Base-by-base conservation (phyloP, 192 early-diverging fungal genomes). In the Coemansia sp. region DNA sequence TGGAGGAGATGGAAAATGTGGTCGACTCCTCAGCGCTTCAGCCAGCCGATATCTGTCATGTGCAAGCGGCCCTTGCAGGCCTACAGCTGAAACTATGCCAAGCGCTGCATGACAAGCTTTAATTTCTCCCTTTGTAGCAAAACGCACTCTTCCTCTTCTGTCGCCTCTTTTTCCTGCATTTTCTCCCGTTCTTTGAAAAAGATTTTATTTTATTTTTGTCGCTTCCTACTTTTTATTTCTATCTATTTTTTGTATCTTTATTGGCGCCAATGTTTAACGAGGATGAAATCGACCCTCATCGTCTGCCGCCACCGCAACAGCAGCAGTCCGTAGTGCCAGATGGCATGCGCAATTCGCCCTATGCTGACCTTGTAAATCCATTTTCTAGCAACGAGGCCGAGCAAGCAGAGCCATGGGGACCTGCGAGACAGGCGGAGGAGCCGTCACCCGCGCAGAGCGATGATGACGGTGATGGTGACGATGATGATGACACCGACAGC, bases 261-360 rank as follows among this genome's bases (percentile, higher is more conserved):
- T 36, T 35, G 34, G n/a, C 33, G 31, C 34, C 33, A 60, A 76
- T 76, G 73, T 66, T 63, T 53, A 34, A 45, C 40, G 60, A 58
- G 4, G 77, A 79, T 9, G 76, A 79, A 58, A 65, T 70, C 60
- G 71, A 70, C 62, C 77, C 77, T 48, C 65, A 74, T 79, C 77
- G 77, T 38, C 68, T 33, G 45, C 56, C 62, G 46, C 39, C 16
- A 28, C 56, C 62, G 46, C 39, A 21, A 28, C 21, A 63, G 34
- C 58, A 59, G 42, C 33, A 23, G 60, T 9, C 45, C 26, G 14
- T 11, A 8, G 56, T 21, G 16, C 10, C 56, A 36, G 56, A 33
- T 58, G 50, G 36, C 26, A 34, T 51, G 35, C 59, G 38, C 8
- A 62, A 69, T 28, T 57, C 73, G 20, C 33, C 70, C 7, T 75